phyloP scores from a whole-genome alignment of 306 rosid species.

The Lablab purpureus region DNA sequence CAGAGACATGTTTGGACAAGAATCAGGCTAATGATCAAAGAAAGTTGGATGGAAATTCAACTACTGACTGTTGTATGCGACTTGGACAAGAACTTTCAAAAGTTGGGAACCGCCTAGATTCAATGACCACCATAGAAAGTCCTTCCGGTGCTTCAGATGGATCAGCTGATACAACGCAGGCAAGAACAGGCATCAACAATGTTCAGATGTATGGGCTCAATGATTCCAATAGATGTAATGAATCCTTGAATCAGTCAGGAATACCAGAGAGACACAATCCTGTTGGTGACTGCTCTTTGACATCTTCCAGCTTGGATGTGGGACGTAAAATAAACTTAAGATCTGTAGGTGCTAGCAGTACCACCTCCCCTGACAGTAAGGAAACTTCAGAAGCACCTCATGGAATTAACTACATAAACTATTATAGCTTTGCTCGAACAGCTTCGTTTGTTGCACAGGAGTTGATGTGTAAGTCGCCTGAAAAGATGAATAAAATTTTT shows the following conservation, averaged over 20 bases:
- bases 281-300: constrained; percentile 55
- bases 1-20: constrained; percentile 54
- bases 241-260: constrained; percentile 55
- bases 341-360: constrained; percentile 50
- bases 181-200: constrained; percentile 51
- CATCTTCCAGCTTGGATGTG: constrained; percentile 54
- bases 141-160: constrained; percentile 63
- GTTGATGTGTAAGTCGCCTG: constrained; percentile 63
- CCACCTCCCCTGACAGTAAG: constrained; percentile 43
- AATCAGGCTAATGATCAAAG: constrained; percentile 50
- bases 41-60: constrained; percentile 53
- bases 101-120: constrained; percentile 51
- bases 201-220: constrained; percentile 41
- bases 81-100: constrained; percentile 56
- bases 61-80: constrained; percentile 45
- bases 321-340: constrained; percentile 48
- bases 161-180: constrained; percentile 60
- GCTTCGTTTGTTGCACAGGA: constrained; percentile 78
- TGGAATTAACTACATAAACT: constrained; percentile 67
- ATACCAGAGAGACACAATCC: constrained; percentile 43
- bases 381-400: constrained; percentile 44
- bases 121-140: constrained; percentile 56
- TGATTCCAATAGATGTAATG: constrained; percentile 54
- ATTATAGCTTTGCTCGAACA: constrained; percentile 75
- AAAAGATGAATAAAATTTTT: constrained; percentile 60